Evolutionary conservation across 352 stramenopile species (phyloP).

Genomic region (Pythium volutum): DNA sequence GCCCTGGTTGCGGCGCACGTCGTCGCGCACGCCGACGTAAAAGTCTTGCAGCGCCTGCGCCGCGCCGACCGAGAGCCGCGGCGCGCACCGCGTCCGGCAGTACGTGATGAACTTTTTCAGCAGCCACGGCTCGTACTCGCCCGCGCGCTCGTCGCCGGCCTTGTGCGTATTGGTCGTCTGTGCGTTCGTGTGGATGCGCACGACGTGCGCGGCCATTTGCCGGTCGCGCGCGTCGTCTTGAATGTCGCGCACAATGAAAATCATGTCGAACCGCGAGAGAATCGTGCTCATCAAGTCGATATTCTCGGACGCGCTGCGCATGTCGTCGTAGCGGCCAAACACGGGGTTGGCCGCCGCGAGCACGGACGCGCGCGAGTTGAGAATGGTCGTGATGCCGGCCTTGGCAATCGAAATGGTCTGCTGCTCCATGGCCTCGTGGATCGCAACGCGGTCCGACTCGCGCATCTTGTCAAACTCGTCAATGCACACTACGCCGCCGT

Average conservation of each 20-base stretch:
- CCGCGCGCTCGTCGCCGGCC: constrained; percentile 26
- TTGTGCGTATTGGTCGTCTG: constrained; percentile 19
- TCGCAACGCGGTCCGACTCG: constrained; percentile 94
- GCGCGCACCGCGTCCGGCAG: constrained; percentile 93
- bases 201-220: constrained; percentile 97
- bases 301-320: constrained; percentile 97
- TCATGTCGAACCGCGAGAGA: constrained; percentile 98
- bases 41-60: constrained; percentile 94
- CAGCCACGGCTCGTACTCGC: constrained; percentile 81
- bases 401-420: constrained; percentile 99
- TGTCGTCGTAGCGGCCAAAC: constrained; percentile 98
- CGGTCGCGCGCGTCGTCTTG: constrained; percentile 95
- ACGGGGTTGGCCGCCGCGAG: constrained; percentile 97
- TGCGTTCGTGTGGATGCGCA: constrained; percentile 96
- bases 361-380: constrained; percentile 93
- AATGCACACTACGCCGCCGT: constrained; percentile 98
- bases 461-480: constrained; percentile 97
- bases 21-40: constrained; percentile 97
- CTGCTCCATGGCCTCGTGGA: constrained; percentile 99
- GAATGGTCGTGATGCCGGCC: constrained; percentile 98
- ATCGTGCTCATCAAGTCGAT: constrained; percentile 99
- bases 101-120: constrained; percentile 99
- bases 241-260: constrained; percentile 99
- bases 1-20: constrained; percentile 87
- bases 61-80: constrained; percentile 89